Percentiles rank a stretch among this genome's conserved stretches.
phyloP scores from a whole-genome alignment of 192 early-diverging fungal genomes.

The Backusella westeae region DNA sequence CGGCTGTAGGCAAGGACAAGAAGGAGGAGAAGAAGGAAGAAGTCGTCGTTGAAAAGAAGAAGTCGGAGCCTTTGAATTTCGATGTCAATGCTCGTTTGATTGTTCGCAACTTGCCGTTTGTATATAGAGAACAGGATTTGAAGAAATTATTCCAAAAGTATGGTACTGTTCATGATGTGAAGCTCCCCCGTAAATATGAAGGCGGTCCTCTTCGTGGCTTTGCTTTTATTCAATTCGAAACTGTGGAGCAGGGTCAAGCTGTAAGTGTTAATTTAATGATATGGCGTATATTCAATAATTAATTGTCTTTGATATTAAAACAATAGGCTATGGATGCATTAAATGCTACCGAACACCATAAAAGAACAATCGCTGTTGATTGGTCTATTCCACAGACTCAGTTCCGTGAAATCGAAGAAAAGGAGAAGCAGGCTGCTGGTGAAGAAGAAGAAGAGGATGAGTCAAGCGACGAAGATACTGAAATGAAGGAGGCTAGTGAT shows the following conservation, averaged over 20 bases:
- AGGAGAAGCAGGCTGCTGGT: slow-evolving; percentile 42
- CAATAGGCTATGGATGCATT: slow-evolving; percentile 60
- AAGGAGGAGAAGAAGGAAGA: neutral
- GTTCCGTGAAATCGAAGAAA: slow-evolving; percentile 56
- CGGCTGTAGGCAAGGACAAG: neutral
- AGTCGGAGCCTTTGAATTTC: neutral
- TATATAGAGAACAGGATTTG: slow-evolving; percentile 63
- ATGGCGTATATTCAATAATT: neutral
- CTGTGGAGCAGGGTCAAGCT: slow-evolving; percentile 64
- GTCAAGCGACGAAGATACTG: slow-evolving; percentile 29
- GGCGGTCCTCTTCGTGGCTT: slow-evolving; percentile 83
- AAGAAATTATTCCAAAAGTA: slow-evolving; percentile 59
- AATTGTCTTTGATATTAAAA: neutral
- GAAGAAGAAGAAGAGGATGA: slow-evolving; percentile 36
- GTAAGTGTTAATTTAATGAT: slow-evolving; percentile 6
- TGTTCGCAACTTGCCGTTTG: slow-evolving; percentile 86
- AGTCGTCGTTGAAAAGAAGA: neutral
- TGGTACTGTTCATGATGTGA: slow-evolving; percentile 70
- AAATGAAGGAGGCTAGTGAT: slow-evolving; percentile 36
- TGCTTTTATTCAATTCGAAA: slow-evolving; percentile 87
- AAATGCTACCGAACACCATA: slow-evolving; percentile 68
- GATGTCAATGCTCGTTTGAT: slow-evolving; percentile 64
- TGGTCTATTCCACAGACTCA: slow-evolving; percentile 77
- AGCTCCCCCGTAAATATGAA: slow-evolving; percentile 70
- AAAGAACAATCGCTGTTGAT: slow-evolving; percentile 80